Conservation (phyloP, 2,329 filamentous ascomycete species). For the Sclerotinia spermophila region DNA sequence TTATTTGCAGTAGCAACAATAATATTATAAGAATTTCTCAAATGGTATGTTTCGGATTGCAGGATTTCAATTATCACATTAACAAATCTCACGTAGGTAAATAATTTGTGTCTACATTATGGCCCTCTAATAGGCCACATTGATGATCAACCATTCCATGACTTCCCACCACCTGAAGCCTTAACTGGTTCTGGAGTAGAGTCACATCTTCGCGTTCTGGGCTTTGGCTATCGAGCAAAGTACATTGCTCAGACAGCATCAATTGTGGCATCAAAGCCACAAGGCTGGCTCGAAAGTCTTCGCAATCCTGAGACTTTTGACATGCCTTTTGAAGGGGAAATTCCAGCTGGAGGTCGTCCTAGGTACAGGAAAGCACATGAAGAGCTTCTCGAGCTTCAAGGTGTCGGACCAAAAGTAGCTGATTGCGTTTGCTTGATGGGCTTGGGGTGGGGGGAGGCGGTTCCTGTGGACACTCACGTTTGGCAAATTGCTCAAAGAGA, state of each 20-base stretch:
- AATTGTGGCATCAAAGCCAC: conserved; percentile 64
- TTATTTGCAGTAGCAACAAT: conserved; percentile 99
- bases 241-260: conserved; percentile 85
- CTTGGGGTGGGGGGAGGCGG: conserved; percentile 89
- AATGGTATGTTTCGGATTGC: conserved; percentile 59
- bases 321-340: conserved; percentile 50
- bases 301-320: conserved; percentile 81
- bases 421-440: conserved; percentile 98
- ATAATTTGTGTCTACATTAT: conserved; percentile 85
- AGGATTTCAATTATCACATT: not conserved
- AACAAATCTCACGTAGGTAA: conserved; percentile 48
- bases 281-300: conserved; percentile 72
- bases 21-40: conserved; percentile 93
- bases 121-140: conserved; percentile 71
- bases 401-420: conserved; percentile 93
- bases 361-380: conserved; percentile 78
- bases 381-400: conserved; percentile 71
- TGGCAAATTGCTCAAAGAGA: conserved; percentile 98
- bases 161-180: conserved; percentile 75
- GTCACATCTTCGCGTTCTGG: conserved; percentile 71
- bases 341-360: conserved; percentile 46
- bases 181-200: conserved; percentile 77
- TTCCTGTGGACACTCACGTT: conserved; percentile 95
- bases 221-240: conserved; percentile 91
- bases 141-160: conserved; percentile 71